Evolutionary conservation across 371 early-diverging fungal species (phyloP), one percentile per base, ranked within the genome.

Genomic region (Syncephalastrum racemosum): DNA sequence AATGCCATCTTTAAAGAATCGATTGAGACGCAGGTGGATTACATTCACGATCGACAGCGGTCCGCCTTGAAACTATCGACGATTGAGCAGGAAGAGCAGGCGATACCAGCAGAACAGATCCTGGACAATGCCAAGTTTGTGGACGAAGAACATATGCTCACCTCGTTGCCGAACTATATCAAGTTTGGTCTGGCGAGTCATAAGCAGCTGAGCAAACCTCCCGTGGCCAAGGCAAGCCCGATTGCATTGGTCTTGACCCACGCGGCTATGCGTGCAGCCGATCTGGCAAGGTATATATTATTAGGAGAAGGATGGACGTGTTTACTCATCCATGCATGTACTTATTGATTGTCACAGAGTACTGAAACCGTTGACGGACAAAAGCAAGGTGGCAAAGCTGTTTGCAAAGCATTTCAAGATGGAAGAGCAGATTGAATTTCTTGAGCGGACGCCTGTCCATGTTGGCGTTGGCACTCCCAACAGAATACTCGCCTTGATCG

Each of bases 331-430:
- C n/a, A 27, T 31, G 40, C 8, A 22, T 19, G 15, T 23, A 2
- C 0, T 2, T 43, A 44, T 20, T 39, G 47, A 19, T 18, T 13
- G 3, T 20, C 39, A 18, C 52, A 69, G 69, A 46, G 62, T 59
- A n/a, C 50, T 75, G 50, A 69, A 66, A 44, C 70, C 66, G 45
- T 80, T 82, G 24, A 47, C 47, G 13, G 43, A 66, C 4, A 68
- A 66, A 60, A 71, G 74, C 36, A 85, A 85, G 54, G 76, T 92
- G 19, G 88, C 84, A 15, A 95, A 95, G 70, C 70, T 93, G 40
- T 95, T 95, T 70, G 89, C 92, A 13, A 84, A 89, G 54, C 95
- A 95, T 62, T 71, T 94, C 64, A 94, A 94, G 65, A 69, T 92
- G 1, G 71, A 75, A 15, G 90, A 90, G 46, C 94, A 95, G 65